Base-by-base conservation (phyloP, 495 filamentous ascomycete genomes). In the Hypoxylon fuscum region DNA sequence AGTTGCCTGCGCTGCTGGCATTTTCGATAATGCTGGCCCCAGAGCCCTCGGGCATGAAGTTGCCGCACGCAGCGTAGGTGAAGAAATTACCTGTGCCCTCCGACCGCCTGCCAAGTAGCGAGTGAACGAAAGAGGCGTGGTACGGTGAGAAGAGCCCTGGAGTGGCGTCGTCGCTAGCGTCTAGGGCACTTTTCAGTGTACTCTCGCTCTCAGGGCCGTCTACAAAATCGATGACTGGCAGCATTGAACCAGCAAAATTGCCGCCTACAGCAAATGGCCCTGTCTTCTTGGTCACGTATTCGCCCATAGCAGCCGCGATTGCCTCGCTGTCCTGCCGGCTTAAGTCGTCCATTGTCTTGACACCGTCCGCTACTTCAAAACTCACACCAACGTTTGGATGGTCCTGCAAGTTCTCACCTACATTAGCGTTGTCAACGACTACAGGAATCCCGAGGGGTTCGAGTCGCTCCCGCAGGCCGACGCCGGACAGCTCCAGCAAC, bases 401-500 rank as follows among this genome's bases (percentile, higher is more conserved):
- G 34, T 55, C 52, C 5, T 55, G 52, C 0, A 55, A n/a, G 11
- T 44, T 44, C 15, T 55, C 51, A 5, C 51, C 51, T 4, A 85
- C 71, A 8, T 75, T 72, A 5, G 81, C 74, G 2, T 83, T 62
- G 41, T 82, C 66, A 0, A 78, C 66, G 10, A 81, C 41, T 1
- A 81, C 59, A 0, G 72, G 65, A 46, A 86, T 82, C 22, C 74
- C 62, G 62, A 79, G 78, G 15, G 73, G 44, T 14, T 68, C 17
- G 0, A 87, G 75, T 3, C 82, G 72, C 0, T 66, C 46, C 2
- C 68, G 56, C 3, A 80, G 77, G 0, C 83, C 83, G 38, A 87
- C 78, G 5, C 84, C 84, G 0, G 82, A 85, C 12, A 83, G 76
- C 76, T 84, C 80, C 1, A 86, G 75, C 25, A 86, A 68, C 31